Percentiles rank a stretch among this genome's conserved stretches.
These are phyloP conservation scores for Botrytis squamosa DNA, from an alignment of 2,329 filamentous ascomycete genomes.

Conservation along the genomic window DNA sequence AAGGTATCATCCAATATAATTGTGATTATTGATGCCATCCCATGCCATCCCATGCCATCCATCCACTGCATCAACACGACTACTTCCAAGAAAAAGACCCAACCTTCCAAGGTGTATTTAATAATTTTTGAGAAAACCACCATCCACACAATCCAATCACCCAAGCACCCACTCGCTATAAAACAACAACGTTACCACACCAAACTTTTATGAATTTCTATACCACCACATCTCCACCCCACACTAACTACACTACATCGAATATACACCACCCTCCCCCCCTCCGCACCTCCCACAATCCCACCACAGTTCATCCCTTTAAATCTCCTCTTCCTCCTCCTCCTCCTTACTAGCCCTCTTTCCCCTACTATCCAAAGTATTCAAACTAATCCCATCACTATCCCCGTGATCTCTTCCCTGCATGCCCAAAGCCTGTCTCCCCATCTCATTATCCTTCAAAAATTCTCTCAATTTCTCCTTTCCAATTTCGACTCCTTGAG, in stretches of 20 bases:
- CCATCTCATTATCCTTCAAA: constrained; percentile 81
- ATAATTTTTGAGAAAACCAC: neutral
- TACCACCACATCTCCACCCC: neutral
- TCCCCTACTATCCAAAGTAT: constrained; percentile 59
- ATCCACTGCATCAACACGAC: neutral
- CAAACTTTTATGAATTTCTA: neutral
- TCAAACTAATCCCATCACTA: constrained; percentile 54
- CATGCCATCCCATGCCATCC: too few relatives aligned
- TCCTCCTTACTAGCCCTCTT: constrained; percentile 51
- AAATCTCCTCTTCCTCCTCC: constrained; percentile 51
- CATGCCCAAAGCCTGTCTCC: constrained; percentile 80
- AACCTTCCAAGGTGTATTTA: neutral
- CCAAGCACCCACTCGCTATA: neutral
- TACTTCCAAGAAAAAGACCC: neutral
- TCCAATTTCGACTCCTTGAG: constrained; percentile 84
- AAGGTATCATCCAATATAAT: too few relatives aligned
- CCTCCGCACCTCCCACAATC: neutral
- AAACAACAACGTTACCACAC: neutral
- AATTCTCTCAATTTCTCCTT: constrained; percentile 91
- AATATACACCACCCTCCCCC: neutral
- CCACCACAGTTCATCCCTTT: neutral
- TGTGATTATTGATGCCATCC: too few relatives aligned
- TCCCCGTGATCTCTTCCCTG: constrained; percentile 44
- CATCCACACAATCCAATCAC: neutral
- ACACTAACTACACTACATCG: neutral